Conservation (phyloP, 2,329 filamentous ascomycete species). For the Aspergillus cejpii region DNA sequence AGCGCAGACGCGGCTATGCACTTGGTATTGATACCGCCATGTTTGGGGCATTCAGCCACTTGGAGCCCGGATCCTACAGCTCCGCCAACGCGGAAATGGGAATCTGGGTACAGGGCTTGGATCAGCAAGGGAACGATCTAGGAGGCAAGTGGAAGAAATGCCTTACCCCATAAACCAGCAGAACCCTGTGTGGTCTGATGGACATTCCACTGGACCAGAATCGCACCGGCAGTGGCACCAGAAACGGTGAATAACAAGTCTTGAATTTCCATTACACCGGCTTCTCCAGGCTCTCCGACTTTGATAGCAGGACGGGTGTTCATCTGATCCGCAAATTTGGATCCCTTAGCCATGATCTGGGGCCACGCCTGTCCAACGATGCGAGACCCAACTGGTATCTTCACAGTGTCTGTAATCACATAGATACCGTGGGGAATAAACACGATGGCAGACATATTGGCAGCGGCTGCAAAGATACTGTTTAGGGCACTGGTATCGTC, state of each 20-base stretch:
- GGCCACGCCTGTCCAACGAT: conserved; percentile 50
- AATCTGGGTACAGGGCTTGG: too few species aligned
- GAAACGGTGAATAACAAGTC: conserved; percentile 31
- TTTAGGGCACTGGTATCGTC: neutral
- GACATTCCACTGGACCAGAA: conserved; percentile 37
- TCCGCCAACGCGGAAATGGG: conserved; percentile 35
- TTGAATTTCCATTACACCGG: conserved; percentile 42
- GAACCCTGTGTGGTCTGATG: conserved; percentile 21
- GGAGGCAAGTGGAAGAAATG: too few species aligned
- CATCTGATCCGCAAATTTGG: conserved; percentile 38
- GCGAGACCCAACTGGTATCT: conserved; percentile 42
- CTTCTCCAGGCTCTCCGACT: conserved; percentile 46
- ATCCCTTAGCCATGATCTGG: conserved; percentile 44
- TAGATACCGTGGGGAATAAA: conserved; percentile 53
- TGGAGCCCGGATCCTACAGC: conserved; percentile 8
- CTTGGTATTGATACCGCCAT: conserved; percentile 6
- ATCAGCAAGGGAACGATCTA: too few species aligned
- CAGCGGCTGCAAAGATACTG: conserved; percentile 14
- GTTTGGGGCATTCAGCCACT: conserved; percentile 26
- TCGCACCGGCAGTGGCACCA: conserved; percentile 30
- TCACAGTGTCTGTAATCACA: conserved; percentile 40
- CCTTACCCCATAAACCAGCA: conserved; percentile 17
- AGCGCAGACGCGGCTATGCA: conserved; percentile 44
- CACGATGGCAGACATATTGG: conserved; percentile 37
- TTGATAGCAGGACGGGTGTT: conserved; percentile 46